A percentile compares a stretch with the other conserved stretches of the same genome.
Conservation (phyloP, 129 eudicot genomes). For the Ambrosia trifida region DNA sequence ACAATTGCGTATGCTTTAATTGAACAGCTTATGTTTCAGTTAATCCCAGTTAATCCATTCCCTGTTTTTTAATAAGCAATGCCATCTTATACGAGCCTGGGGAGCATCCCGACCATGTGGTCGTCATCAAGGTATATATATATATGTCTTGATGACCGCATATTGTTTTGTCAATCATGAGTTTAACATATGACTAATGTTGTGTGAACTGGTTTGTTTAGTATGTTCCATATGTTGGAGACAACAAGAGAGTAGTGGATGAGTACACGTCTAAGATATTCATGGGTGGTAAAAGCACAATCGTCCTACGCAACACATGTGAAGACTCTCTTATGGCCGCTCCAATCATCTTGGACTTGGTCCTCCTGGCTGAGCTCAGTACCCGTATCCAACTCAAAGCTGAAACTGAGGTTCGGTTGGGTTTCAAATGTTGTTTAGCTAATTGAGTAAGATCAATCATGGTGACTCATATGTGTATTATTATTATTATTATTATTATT, state of each 20-base stretch:
- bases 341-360: conserved; percentile 92
- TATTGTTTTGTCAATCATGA: not conserved
- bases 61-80: too few relatives aligned
- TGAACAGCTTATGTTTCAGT: too few relatives aligned
- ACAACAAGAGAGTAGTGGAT: conserved; percentile 97
- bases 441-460: not conserved
- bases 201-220: conserved; percentile 21
- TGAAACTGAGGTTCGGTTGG: conserved; percentile 58
- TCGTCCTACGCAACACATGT: conserved; percentile 92
- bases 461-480: too few relatives aligned
- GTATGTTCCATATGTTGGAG: conserved; percentile 97
- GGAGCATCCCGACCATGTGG: conserved; percentile 98
- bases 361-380: conserved; percentile 95
- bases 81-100: conserved; percentile 94
- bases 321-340: conserved; percentile 95
- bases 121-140: conserved; percentile 97
- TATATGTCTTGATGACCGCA: not conserved
- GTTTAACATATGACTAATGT: too few relatives aligned
- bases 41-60: too few relatives aligned
- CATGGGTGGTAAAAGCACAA: conserved; percentile 90
- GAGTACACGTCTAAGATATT: conserved; percentile 96
- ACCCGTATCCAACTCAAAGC: conserved; percentile 86
- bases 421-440: not conserved
- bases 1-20: too few relatives aligned
- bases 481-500: too few relatives aligned